Evolutionary conservation across 2,329 filamentous ascomycete genomes (phyloP).

Genomic region (Anisogramma anomala): DNA sequence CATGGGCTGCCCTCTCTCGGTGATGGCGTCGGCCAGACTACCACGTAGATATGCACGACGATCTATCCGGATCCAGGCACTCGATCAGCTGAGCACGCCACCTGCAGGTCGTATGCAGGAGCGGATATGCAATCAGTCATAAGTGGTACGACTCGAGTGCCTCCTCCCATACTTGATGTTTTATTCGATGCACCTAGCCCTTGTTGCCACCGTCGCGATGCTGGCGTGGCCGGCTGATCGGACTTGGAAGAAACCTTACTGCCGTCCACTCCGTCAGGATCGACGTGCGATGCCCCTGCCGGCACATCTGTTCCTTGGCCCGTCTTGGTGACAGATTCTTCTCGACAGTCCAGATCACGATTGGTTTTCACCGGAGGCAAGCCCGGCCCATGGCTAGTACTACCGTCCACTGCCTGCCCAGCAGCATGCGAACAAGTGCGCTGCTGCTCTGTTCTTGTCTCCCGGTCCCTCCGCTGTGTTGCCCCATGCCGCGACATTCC

Average conservation of each 20-base stretch:
- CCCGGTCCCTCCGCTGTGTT: background rate
- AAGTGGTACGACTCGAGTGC: background rate
- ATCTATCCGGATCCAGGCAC: background rate
- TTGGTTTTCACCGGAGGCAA: no score
- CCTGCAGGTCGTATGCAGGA: background rate
- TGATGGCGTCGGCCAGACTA: background rate
- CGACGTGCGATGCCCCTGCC: background rate
- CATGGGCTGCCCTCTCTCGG: background rate
- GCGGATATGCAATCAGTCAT: background rate
- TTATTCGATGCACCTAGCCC: background rate
- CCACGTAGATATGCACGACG: background rate
- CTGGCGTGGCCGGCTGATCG: background rate
- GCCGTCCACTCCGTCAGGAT: background rate
- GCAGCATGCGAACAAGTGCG: no score
- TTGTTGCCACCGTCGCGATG: background rate
- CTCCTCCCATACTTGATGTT: background rate
- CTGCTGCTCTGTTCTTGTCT: no score
- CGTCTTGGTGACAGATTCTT: background rate
- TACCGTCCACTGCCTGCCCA: no score
- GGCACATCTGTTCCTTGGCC: background rate
- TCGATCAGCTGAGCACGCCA: conserved; percentile 1
- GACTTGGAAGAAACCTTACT: background rate
- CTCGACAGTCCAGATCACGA: background rate
- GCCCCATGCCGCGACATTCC: no score
- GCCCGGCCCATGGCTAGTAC: no score